phyloP scores from a whole-genome alignment of 371 early-diverging fungal genomes.

The Nematocida homosporus region DNA sequence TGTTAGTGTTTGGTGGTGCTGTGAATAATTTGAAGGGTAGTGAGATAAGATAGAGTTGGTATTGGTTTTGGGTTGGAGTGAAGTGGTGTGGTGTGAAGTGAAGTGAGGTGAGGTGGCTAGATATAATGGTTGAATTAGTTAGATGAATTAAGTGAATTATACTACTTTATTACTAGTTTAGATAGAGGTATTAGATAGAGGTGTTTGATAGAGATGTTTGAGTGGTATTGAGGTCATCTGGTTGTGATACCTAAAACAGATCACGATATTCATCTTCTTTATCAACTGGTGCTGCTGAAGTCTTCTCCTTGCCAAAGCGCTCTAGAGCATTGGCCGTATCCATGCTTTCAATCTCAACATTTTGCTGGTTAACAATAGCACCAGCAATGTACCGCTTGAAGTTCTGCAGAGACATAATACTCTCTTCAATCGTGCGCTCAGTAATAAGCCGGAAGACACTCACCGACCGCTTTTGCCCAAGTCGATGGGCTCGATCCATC shows the following conservation, averaged over 20 bases:
- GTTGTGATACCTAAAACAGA: conserved; percentile 15
- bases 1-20: no score
- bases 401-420: conserved; percentile 90
- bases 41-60: no score
- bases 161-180: no score
- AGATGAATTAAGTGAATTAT: no score
- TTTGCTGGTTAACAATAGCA: conserved; percentile 90
- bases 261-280: conserved; percentile 42
- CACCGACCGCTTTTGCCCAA: conserved; percentile 92
- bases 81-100: no score
- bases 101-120: no score
- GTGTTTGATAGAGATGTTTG: no score
- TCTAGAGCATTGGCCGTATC: conserved; percentile 66
- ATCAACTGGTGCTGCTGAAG: neutral
- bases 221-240: neutral
- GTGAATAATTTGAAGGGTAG: no score
- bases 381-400: conserved; percentile 97
- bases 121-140: no score
- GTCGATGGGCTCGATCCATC: conserved; percentile 90
- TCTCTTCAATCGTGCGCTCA: conserved; percentile 82
- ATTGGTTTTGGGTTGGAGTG: no score
- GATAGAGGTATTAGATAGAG: no score
- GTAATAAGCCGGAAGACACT: conserved; percentile 85
- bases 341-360: conserved; percentile 70
- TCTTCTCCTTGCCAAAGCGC: conserved; percentile 54